Conservation (phyloP, 257 asterid species). For the Gynochthodes officinalis region DNA sequence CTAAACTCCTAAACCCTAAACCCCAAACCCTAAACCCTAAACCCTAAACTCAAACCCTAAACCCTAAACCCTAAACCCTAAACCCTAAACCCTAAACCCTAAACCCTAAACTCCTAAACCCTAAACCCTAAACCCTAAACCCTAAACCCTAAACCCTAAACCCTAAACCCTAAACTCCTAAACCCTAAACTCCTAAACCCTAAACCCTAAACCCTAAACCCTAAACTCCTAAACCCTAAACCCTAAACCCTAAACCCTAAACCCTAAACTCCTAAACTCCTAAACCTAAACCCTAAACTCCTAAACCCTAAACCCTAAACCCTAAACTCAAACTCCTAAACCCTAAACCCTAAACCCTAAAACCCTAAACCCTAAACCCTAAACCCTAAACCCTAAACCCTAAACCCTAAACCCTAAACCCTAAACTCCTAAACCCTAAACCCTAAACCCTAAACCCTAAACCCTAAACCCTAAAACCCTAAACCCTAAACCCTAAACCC, state of each 20-base stretch:
- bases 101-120: background rate
- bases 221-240: background rate
- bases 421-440: background rate
- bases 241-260: background rate
- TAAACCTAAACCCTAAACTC: too few relatives aligned
- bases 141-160: background rate
- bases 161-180: background rate
- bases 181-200: background rate
- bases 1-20: conserved; percentile 8
- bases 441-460: conserved; percentile 3
- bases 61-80: background rate
- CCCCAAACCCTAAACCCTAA: background rate
- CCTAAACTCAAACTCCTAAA: background rate
- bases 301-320: background rate
- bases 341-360: background rate
- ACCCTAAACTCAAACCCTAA: background rate
- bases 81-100: background rate
- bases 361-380: conserved; percentile 8
- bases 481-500: conserved; percentile 12
- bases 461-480: conserved; percentile 3
- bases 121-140: background rate
- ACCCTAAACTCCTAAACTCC: background rate
- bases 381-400: conserved; percentile 6
- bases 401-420: conserved; percentile 4
- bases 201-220: background rate